These are phyloP conservation scores for Aspergillaceae sp. DNA, from an alignment of 2,329 filamentous ascomycete species.

Conservation along the genomic window DNA sequence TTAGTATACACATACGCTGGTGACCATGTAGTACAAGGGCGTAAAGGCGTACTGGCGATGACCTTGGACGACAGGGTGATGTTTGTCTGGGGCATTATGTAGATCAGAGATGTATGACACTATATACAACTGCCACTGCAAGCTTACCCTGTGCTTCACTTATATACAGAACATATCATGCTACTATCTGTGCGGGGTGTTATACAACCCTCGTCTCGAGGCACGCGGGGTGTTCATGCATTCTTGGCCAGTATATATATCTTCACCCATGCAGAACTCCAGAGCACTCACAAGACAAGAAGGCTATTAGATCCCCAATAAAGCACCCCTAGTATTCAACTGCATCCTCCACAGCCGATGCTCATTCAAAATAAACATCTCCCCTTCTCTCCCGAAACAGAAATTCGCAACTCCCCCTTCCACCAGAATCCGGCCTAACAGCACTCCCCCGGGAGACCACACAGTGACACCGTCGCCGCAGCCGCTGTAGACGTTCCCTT, in stretches of 20 bases:
- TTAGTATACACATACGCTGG: too few species aligned
- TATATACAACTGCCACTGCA: not conserved
- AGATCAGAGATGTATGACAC: not conserved
- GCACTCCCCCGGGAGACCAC: conserved; percentile 40
- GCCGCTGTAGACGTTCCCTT: conserved; percentile 48
- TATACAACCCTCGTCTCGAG: too few species aligned
- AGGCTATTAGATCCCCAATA: not conserved
- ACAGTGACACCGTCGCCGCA: conserved; percentile 48
- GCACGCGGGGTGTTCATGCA: too few species aligned
- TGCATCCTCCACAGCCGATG: conserved; percentile 38
- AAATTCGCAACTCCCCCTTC: conserved; percentile 42
- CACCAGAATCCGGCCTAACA: conserved; percentile 50
- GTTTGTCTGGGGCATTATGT: conserved; percentile 15
- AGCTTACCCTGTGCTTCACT: too few species aligned
- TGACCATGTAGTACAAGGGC: too few species aligned
- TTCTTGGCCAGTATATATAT: too few species aligned
- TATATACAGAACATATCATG: too few species aligned
- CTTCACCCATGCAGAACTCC: too few species aligned
- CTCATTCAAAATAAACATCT: conserved; percentile 38
- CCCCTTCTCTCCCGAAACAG: conserved; percentile 35
- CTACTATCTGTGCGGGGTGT: not conserved
- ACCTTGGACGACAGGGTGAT: conserved; percentile 23
- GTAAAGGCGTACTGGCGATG: conserved; percentile 22
- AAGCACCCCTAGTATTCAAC: conserved; percentile 11
- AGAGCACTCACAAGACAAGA: not conserved